Evolutionary conservation across 306 rosid genomes (phyloP).

Genomic region (Alnus rubra): DNA sequence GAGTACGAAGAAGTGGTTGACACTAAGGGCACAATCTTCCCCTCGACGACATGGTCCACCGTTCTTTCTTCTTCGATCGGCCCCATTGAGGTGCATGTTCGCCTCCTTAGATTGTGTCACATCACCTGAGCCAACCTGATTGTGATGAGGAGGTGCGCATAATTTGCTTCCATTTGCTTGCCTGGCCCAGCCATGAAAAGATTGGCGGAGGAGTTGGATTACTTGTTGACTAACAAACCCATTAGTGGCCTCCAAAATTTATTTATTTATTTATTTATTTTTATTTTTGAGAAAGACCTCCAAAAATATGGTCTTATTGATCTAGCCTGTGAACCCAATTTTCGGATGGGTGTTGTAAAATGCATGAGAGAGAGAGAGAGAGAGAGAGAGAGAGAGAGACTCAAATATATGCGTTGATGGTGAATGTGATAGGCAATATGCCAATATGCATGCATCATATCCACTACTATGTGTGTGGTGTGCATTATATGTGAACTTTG

Average conservation of each 20-base stretch:
- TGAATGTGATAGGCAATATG: no score
- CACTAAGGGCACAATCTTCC: constrained; percentile 10
- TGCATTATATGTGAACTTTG: no score
- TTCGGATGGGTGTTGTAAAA: not conserved
- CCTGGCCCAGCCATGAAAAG: constrained; percentile 46
- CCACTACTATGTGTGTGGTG: no score
- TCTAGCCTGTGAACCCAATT: not conserved
- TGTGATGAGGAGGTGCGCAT: constrained; percentile 20
- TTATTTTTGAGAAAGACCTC: no score
- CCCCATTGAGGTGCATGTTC: not conserved
- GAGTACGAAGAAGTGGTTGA: constrained; percentile 23
- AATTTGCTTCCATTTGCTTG: constrained; percentile 27
- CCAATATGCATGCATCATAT: no score
- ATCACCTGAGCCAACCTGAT: constrained; percentile 2
- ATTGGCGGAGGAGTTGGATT: constrained; percentile 35
- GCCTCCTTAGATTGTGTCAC: constrained; percentile 22
- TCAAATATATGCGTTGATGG: no score
- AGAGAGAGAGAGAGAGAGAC: no score
- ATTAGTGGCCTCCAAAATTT: not conserved
- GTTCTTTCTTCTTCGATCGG: constrained; percentile 29
- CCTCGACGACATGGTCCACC: not conserved
- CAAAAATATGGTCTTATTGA: no score
- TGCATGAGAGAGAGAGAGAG: no score
- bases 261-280: no score
- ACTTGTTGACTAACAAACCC: constrained; percentile 2